Base-by-base conservation (phyloP, 306 rosid genomes). In the Senna siamea region DNA sequence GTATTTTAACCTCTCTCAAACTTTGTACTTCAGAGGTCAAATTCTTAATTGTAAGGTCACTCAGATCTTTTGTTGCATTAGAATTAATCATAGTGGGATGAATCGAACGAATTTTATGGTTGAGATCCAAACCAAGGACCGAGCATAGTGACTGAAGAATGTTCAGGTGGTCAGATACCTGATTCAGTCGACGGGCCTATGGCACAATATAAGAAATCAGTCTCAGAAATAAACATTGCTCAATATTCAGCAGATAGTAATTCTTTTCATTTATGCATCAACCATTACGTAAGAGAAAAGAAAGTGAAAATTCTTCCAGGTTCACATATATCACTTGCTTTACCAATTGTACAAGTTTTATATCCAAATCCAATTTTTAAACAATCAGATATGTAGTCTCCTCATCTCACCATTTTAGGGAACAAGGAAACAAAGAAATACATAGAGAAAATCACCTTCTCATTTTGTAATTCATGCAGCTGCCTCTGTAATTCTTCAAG, bases 101-200 rank as follows among this genome's bases (percentile, higher is more conserved):
- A 22, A 81, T 81, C 62, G 66, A 82, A 51, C 50, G 51, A 41
- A 72, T 59, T 43, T 52, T 72, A 34, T 77, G 69, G 60, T 73
- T 68, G 54, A 81, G 12, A 77, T 81, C 73, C 26, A 81, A 70
- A 28, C 85, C 79, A 61, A 81, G 82, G 22, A 81, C 82, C 3
- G 34, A 81, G 41, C 85, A 81, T 55, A 81, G 66, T 0, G 79
- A 81, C 69, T 35, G 54, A 63, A 81, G 82, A 43, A 62, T 72
- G 60, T 44, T 57, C 72, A 84, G 70, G 23, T 64, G 78, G 57
- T 89, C 88, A 70, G 76, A 69, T 2, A 89, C 65, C 41, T 81
- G 84, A 74, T 74, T 88, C 82, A 79, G 70, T 67, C 90, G 86
- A 74, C 65, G 75, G 46, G 66, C 76, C 97, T 92, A 87, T 53